phyloP scores from a whole-genome alignment of 345 rosid species.

The Kernera saxatilis region DNA sequence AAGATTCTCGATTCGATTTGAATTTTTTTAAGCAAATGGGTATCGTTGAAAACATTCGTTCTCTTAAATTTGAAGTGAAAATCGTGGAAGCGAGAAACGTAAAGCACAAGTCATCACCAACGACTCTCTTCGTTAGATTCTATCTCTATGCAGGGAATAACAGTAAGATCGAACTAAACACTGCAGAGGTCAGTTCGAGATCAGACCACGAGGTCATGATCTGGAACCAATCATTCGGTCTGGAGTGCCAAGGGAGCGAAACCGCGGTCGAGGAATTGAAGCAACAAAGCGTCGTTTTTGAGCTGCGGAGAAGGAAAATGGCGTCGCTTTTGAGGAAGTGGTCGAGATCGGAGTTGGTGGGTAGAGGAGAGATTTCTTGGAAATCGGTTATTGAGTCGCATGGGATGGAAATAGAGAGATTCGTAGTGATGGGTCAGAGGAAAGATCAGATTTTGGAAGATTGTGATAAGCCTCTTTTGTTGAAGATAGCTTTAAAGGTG shows the following conservation, averaged over 20 bases:
- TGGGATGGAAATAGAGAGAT: conserved; percentile 22
- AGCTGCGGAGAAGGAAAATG: conserved; percentile 51
- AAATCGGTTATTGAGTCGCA: conserved; percentile 18
- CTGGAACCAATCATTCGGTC: conserved; percentile 57
- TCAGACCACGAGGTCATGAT: not conserved
- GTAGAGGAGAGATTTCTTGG: conserved; percentile 46
- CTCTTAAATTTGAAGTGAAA: conserved; percentile 45
- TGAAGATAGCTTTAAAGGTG: conserved; percentile 25
- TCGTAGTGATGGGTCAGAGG: conserved; percentile 13
- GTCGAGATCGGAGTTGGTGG: conserved; percentile 47
- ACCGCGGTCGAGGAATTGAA: conserved; percentile 40
- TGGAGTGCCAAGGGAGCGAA: conserved; percentile 54
- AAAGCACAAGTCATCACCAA: conserved; percentile 29
- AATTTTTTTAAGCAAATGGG: conserved; percentile 26
- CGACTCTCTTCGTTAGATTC: conserved; percentile 51
- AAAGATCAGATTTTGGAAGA: conserved; percentile 12
- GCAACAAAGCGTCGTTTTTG: conserved; percentile 47
- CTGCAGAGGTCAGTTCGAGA: conserved; percentile 38
- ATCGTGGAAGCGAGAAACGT: conserved; percentile 64
- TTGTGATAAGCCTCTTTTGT: conserved; percentile 20
- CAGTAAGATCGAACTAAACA: conserved; percentile 45
- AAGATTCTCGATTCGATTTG: not conserved
- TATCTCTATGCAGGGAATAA: conserved; percentile 51
- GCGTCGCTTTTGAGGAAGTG: conserved; percentile 30
- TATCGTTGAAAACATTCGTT: conserved; percentile 9